Evolutionary conservation across 2,329 filamentous ascomycete species (phyloP), one percentile per base, ranked within the genome.

Genomic region (Niveomyces coronatus): DNA sequence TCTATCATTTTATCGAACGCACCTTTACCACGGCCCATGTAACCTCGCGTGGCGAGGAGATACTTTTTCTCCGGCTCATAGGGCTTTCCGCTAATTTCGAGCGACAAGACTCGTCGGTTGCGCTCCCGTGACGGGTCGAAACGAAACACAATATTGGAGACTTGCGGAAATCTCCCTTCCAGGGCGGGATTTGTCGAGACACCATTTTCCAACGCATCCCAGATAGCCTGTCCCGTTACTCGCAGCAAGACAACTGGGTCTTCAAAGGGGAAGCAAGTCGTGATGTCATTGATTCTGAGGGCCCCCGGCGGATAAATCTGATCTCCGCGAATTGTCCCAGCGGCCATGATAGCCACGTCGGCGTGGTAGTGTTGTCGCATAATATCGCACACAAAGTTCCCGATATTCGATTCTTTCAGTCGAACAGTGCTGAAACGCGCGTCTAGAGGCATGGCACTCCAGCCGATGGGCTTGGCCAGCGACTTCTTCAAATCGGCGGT

Each of bases 251-350:
- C 81, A 1, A 88, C 82, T 0, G 87, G 86, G 46, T 94, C 87
- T 53, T 94, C 87, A 49, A 95, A 94, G 0, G 88, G 88, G 48
- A 94, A 94, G 53, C 85, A 94, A 35, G 84, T 83, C 41, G 87
- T 74, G n/a, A 93, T 75, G 50, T 93, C 85, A 51, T 85, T 85
- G 42, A 94, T 63, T 17, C 79, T 68, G 7, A 94, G 63, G 0
- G 87, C 67, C 0, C 87, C 87, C 0, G 85, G 84, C 0, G 85
- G 78, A 50, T 94, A 94, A 22, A 94, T 79, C 56, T 91, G 85
- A 52, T 94, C 87, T 2, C 86, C 87, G 11, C 87, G 75, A 37
- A 94, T 85, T 0, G 87, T 94, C 0, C 87, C 87, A 0, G 82
- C 73, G 0, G 84, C 85, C 79, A 94, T 91, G 45, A 94, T 68